These are phyloP conservation scores for Berberis thunbergii DNA, from an alignment of 164 flowering plant genomes.

Conservation along the genomic window DNA sequence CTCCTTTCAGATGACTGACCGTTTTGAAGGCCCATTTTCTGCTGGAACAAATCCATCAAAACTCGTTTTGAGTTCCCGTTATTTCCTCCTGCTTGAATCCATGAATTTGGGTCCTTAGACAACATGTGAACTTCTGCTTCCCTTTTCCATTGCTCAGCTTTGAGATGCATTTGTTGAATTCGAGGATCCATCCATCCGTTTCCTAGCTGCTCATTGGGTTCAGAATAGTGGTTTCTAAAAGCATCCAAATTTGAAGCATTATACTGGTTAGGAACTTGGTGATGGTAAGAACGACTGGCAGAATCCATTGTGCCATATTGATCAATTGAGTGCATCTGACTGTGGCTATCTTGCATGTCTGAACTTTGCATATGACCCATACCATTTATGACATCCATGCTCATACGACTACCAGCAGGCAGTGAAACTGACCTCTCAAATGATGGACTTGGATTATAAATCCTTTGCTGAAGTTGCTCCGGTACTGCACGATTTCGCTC, in stretches of 20 bases:
- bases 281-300: conserved; percentile 26
- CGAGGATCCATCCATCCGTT: conserved; percentile 37
- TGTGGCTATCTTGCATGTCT: conserved; percentile 38
- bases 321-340: conserved; percentile 33
- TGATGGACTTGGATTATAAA: conserved; percentile 42
- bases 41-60: conserved; percentile 54
- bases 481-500: conserved; percentile 46
- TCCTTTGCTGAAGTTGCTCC: conserved; percentile 46
- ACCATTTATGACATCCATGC: conserved; percentile 38
- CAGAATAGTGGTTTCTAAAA: conserved; percentile 19
- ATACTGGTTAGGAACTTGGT: conserved; percentile 34
- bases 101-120: conserved; percentile 36
- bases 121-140: conserved; percentile 14
- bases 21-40: conserved; percentile 32
- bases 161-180: conserved; percentile 21
- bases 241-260: conserved; percentile 36
- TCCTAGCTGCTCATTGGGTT: conserved; percentile 27
- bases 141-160: conserved; percentile 37
- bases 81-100: conserved; percentile 39
- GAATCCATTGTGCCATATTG: conserved; percentile 34
- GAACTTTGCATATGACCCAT: conserved; percentile 39
- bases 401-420: conserved; percentile 39
- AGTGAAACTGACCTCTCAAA: conserved; percentile 51
- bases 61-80: conserved; percentile 45
- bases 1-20: conserved; percentile 19